A percentile compares a stretch with the other conserved stretches of the same genome.
Conservation (phyloP, 306 rosid species). For the Prunus dulcis region DNA sequence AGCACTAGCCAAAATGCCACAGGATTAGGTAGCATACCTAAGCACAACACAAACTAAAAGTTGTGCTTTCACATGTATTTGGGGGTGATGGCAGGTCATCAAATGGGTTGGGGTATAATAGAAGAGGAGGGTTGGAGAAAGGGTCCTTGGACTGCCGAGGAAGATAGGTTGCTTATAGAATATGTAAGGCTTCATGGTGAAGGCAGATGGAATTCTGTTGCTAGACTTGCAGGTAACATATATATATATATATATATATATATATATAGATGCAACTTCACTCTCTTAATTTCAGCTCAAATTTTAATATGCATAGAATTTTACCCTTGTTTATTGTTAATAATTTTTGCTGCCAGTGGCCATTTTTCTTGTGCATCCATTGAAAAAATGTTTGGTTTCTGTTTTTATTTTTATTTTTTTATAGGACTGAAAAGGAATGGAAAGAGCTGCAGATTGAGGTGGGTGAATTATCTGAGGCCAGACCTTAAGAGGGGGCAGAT, state of each 20-base stretch:
- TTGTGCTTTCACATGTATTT: conserved; percentile 39
- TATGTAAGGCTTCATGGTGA: conserved; percentile 88
- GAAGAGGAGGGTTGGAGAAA: conserved; percentile 89
- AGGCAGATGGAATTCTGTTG: conserved; percentile 98
- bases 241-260: neutral
- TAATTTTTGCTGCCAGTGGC: too few relatives aligned
- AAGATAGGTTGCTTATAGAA: conserved; percentile 75
- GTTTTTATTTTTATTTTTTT: neutral
- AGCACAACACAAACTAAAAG: neutral
- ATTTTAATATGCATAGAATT: too few relatives aligned
- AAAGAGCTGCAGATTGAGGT: conserved; percentile 93
- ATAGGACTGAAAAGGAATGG: conserved; percentile 93
- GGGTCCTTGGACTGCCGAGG: conserved; percentile 98
- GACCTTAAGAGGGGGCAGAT: conserved; percentile 93
- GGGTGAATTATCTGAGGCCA: conserved; percentile 95
- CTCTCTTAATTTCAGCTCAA: neutral
- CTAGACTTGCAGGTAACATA: conserved; percentile 75
- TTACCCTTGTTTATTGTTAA: too few relatives aligned
- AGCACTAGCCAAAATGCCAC: conserved; percentile 31
- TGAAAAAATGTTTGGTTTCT: neutral
- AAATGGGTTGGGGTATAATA: conserved; percentile 58
- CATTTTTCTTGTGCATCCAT: neutral
- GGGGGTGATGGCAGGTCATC: conserved; percentile 53
- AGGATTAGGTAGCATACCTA: conserved; percentile 17
- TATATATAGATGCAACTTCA: neutral